Evolutionary conservation across 352 stramenopile species (phyloP).

Genomic region (Thalassiosira oceanica): DNA sequence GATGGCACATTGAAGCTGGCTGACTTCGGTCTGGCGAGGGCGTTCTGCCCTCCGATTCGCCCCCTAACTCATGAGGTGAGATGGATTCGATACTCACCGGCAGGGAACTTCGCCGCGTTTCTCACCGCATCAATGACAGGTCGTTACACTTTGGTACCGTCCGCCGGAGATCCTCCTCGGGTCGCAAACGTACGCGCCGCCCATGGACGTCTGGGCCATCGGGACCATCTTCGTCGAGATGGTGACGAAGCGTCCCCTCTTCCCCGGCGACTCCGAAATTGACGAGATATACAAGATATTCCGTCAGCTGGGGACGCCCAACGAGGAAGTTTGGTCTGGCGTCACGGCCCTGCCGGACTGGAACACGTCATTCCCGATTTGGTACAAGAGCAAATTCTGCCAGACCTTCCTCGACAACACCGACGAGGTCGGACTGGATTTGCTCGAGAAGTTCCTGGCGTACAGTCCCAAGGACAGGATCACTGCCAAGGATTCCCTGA

Average conservation of each 20-base stretch:
- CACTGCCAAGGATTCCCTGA: conserved; percentile 91
- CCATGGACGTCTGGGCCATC: conserved; percentile 86
- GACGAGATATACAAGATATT: conserved; percentile 99
- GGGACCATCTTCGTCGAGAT: conserved; percentile 89
- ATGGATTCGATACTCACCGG: too few species aligned
- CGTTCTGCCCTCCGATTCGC: conserved; percentile 95
- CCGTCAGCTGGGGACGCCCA: conserved; percentile 93
- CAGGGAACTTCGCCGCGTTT: too few species aligned
- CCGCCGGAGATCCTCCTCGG: conserved; percentile 97
- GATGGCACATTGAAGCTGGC: conserved; percentile 95
- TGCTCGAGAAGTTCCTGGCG: conserved; percentile 85
- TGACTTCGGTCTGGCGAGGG: conserved; percentile 96
- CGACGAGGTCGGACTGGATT: conserved; percentile 75
- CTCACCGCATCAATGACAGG: too few species aligned
- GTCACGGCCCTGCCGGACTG: conserved; percentile 96
- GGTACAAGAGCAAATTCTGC: conserved; percentile 82
- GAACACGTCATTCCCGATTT: conserved; percentile 97
- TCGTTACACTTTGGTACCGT: conserved; percentile 99
- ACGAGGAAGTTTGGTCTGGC: conserved; percentile 94
- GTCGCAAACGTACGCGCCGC: conserved; percentile 86
- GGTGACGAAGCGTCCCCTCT: conserved; percentile 86
- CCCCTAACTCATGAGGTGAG: conserved; percentile 97
- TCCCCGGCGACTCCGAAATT: conserved; percentile 94
- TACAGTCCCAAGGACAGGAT: conserved; percentile 88
- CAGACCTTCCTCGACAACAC: conserved; percentile 66